Evolutionary conservation across 441 rosid species (phyloP).

Genomic region (Jatropha podagrica): DNA sequence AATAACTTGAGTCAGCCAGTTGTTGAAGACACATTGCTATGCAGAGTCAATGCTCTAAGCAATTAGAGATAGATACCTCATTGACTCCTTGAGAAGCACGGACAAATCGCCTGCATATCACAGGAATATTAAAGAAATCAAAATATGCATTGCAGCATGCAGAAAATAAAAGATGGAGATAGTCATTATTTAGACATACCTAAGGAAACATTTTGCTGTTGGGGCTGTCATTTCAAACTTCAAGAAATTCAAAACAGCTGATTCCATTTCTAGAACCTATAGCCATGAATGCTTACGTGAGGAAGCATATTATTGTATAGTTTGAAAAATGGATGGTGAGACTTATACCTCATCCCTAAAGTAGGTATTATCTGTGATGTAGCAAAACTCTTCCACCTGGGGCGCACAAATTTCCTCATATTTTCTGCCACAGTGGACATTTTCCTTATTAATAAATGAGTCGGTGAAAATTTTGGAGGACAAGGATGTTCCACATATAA

Average conservation of each 20-base stretch:
- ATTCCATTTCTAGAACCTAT: conserved; percentile 95
- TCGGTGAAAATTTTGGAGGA: background rate
- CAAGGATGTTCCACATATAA: background rate
- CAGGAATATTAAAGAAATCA: conserved; percentile 18
- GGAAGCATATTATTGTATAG: background rate
- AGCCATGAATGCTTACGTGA: conserved; percentile 1
- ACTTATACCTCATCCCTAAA: conserved; percentile 69
- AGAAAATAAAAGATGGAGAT: background rate
- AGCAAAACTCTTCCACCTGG: conserved; percentile 76
- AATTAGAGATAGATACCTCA: conserved; percentile 52
- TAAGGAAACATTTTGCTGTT: conserved; percentile 74
- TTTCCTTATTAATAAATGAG: conserved; percentile 16
- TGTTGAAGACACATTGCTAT: background rate
- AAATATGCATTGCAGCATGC: background rate
- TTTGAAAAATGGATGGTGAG: background rate
- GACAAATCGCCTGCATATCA: conserved; percentile 67
- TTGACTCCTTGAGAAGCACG: conserved; percentile 78
- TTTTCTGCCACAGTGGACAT: conserved; percentile 49
- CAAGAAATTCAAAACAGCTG: conserved; percentile 72
- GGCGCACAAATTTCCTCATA: conserved; percentile 94
- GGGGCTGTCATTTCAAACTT: conserved; percentile 94
- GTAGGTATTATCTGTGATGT: conserved; percentile 88
- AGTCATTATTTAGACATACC: conserved; percentile 38
- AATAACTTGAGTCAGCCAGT: background rate
- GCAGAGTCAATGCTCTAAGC: background rate